Conservation (phyloP, 192 early-diverging fungal genomes). For the Mortierella hygrophila region DNA sequence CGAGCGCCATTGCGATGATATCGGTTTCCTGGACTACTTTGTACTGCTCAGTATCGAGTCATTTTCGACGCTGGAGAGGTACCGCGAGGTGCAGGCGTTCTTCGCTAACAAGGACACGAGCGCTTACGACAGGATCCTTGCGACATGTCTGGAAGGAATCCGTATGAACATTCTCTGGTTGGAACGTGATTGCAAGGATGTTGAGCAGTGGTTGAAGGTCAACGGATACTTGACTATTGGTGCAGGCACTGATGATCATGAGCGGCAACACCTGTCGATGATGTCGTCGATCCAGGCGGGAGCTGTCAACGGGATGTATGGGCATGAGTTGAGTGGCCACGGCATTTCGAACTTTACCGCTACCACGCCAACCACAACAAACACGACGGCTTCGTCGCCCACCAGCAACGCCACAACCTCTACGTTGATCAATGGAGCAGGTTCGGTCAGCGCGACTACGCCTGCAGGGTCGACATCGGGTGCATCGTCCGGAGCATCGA, state of each 20-base stretch:
- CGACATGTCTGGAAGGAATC: slow-evolving; percentile 72
- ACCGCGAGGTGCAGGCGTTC: slow-evolving; percentile 67
- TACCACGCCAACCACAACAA: neutral
- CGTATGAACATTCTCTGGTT: slow-evolving; percentile 62
- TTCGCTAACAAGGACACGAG: slow-evolving; percentile 67
- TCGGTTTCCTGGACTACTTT: slow-evolving; percentile 72
- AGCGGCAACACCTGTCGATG: neutral
- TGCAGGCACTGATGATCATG: neutral
- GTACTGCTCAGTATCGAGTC: slow-evolving; percentile 62
- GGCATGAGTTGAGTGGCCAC: neutral
- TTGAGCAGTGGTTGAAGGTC: slow-evolving; percentile 37
- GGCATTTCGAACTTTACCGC: neutral
- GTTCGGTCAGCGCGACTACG: neutral
- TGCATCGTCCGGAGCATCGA: slow-evolving; percentile 21
- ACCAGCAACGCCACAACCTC: neutral
- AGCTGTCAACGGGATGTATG: neutral
- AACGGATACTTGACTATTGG: slow-evolving; percentile 30
- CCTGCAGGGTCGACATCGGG: slow-evolving; percentile 12
- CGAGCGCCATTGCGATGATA: slow-evolving; percentile 67
- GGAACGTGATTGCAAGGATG: slow-evolving; percentile 47
- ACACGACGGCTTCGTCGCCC: neutral
- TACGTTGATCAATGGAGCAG: neutral
- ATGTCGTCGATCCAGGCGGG: neutral
- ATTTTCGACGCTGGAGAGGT: slow-evolving; percentile 62
- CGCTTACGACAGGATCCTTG: slow-evolving; percentile 66